Evolutionary conservation across 176 grass and related monocot genomes (phyloP), one percentile per base, ranked within the genome.

Genomic region (Musa acuminata): DNA sequence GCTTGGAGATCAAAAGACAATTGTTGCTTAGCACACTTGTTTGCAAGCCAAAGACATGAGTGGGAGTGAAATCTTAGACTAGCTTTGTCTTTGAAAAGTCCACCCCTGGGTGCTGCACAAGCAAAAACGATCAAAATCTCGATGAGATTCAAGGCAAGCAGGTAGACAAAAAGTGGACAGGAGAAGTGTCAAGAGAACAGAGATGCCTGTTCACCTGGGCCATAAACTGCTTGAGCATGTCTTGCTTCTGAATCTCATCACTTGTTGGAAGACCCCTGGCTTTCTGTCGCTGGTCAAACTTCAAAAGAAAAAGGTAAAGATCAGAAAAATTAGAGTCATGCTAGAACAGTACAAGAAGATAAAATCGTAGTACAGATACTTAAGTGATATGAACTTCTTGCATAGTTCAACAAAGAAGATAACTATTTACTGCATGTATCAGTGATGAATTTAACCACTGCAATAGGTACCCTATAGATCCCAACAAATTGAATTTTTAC

Each of bases 221-320:
- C 95, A 99, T 99, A 80, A 99, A 99, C 55, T 99, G 91, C 77
- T 99, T 99, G 64, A 99, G 88, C 19, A 99, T 67, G 52, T 99
- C 90, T 81, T 99, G 84, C 95, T 94, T 99, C 21, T 99, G 80
- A 80, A 91, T 94, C 59, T 99, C 95, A 66, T 99, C 95, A 69
- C 90, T 94, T 54, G 90, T 91, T 55, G 84, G 82, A 54, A 99
- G 90, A 79, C 95, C 95, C 90, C 93, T 99, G 73, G 89, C 83
- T 78, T 99, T 99, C 78, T 99, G 95, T 2, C 90, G 90, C 65
- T 99, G 95, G 67, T 99, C 90, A 86, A 94, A 99, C 95, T 99
- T 63, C 35, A 43, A 43, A 49, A 49, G 17, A 25, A 8, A 64
- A 71, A 49, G 68, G 6, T n/a, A 8, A 26, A 60, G 24, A 21